phyloP scores from a whole-genome alignment of 208 protist species.

The Crithidia brevicula region DNA sequence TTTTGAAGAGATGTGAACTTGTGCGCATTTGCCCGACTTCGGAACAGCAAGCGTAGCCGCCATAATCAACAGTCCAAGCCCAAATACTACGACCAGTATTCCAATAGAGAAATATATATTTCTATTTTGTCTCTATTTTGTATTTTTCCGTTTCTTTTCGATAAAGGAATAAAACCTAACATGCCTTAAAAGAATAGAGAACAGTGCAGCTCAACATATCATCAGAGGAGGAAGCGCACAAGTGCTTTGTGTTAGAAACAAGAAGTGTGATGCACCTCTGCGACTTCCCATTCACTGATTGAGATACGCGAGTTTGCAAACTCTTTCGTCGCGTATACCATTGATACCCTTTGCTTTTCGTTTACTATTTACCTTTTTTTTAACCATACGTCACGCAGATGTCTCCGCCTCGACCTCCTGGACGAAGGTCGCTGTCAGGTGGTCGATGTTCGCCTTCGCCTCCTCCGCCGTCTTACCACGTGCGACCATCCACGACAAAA shows the following conservation, averaged over 20 bases:
- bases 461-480: constrained; percentile 32
- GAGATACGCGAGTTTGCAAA: too few relatives aligned
- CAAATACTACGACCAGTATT: too few relatives aligned
- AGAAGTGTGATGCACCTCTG: constrained; percentile 9
- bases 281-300: neutral
- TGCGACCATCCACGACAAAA: constrained; percentile 77
- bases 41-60: too few relatives aligned
- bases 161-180: too few relatives aligned
- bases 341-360: neutral
- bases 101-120: too few relatives aligned
- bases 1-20: too few relatives aligned
- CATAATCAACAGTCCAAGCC: too few relatives aligned
- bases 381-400: too few relatives aligned
- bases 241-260: neutral
- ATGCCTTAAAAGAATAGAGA: neutral
- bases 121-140: constrained; percentile 2
- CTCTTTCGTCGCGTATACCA: neutral
- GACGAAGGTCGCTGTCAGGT: constrained; percentile 40
- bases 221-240: too few relatives aligned
- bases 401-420: constrained; percentile 40
- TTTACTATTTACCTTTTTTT: neutral
- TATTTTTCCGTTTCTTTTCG: neutral
- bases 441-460: constrained; percentile 42
- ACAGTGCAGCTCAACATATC: too few relatives aligned
- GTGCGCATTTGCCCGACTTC: too few relatives aligned